Percentiles rank a stretch among this genome's conserved stretches.
phyloP scores from a whole-genome alignment of 1,139 yeast genomes.

The Zygoascus sp. region DNA sequence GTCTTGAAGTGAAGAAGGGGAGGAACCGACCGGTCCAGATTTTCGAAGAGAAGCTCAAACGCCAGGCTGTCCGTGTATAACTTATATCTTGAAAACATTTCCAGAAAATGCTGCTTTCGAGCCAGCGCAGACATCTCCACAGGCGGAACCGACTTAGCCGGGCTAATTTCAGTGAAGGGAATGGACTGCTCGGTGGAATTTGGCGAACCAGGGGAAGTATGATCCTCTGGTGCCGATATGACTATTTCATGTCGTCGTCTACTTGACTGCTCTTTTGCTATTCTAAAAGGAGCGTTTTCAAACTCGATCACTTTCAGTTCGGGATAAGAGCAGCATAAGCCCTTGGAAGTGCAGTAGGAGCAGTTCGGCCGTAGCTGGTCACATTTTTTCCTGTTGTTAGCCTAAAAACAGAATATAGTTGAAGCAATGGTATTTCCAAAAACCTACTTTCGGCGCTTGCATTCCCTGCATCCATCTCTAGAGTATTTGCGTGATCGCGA shows the following conservation, averaged over 20 bases:
- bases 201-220: too few species aligned
- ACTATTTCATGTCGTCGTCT: too few species aligned
- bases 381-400: slow-evolving; percentile 1
- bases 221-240: too few species aligned
- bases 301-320: neutral
- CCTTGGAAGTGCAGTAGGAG: neutral
- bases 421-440: too few species aligned
- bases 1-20: neutral
- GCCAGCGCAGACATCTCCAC: neutral
- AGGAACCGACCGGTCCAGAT: neutral
- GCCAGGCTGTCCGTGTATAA: neutral
- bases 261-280: neutral
- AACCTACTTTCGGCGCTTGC: neutral
- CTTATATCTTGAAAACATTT: neutral
- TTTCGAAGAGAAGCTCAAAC: neutral
- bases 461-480: slow-evolving; percentile 1
- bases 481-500: neutral
- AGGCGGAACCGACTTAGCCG: too few species aligned
- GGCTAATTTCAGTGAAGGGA: too few species aligned
- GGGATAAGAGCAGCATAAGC: neutral
- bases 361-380: slow-evolving; percentile 1
- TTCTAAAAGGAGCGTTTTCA: neutral
- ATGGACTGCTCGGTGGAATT: too few species aligned
- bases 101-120: neutral
- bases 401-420: neutral